Conservation (phyloP, 495 filamentous ascomycete genomes). For the Tuber umbilicatum region DNA sequence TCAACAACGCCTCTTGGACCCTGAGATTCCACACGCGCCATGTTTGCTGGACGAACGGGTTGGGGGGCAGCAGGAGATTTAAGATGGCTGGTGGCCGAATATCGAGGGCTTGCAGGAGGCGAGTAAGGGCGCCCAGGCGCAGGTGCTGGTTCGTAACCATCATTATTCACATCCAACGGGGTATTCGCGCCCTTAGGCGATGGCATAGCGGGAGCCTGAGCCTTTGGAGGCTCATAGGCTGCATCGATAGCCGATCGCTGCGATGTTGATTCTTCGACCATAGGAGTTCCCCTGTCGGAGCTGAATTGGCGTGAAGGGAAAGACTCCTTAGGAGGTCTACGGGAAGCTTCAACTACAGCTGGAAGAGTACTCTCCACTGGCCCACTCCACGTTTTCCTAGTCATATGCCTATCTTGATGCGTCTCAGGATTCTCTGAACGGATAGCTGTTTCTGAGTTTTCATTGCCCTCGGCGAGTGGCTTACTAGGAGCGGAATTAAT, state of each 20-base stretch:
- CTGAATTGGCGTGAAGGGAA: background rate
- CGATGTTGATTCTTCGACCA: background rate
- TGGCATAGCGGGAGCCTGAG: slow-evolving; percentile 17
- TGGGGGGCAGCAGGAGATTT: slow-evolving; percentile 39
- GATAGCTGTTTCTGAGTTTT: background rate
- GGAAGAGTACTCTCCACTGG: background rate
- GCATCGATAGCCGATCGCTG: background rate
- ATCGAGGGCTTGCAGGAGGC: slow-evolving; percentile 28
- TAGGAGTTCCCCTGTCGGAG: background rate
- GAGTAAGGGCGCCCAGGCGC: slow-evolving; percentile 27
- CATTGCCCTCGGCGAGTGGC: slow-evolving; percentile 17
- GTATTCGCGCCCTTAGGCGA: slow-evolving; percentile 27
- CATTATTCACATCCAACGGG: slow-evolving; percentile 7
- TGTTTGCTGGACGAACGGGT: slow-evolving; percentile 39
- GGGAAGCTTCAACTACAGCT: slow-evolving; percentile 24
- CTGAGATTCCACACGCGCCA: slow-evolving; percentile 41
- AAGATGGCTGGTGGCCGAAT: slow-evolving; percentile 37
- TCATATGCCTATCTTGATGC: slow-evolving; percentile 5
- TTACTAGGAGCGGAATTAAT: slow-evolving; percentile 9
- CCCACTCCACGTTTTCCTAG: background rate
- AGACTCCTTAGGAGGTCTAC: slow-evolving; percentile 20
- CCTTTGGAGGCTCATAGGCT: background rate
- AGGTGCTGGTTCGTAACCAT: background rate
- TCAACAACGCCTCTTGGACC: slow-evolving; percentile 35
- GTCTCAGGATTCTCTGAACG: slow-evolving; percentile 9